Conservation (phyloP, 176 grass and related monocot species). For the Chrysopogon serrulatus region DNA sequence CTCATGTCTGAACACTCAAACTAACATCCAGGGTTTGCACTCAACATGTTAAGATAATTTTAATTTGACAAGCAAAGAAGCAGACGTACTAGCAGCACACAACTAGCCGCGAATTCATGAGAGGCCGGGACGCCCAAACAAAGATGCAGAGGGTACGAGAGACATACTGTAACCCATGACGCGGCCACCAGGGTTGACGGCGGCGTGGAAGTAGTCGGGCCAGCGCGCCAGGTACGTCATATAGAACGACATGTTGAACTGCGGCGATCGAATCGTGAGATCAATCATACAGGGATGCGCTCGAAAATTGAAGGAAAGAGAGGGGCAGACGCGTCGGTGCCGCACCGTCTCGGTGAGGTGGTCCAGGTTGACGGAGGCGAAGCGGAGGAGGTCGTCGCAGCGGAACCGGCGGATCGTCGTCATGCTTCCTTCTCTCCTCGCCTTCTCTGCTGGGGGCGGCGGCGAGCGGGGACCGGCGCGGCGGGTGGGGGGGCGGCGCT, state of each 20-base stretch:
- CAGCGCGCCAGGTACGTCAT: slow-evolving; percentile 99
- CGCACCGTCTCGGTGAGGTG: slow-evolving; percentile 91
- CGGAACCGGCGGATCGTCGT: slow-evolving; percentile 94
- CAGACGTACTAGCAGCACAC: not conserved
- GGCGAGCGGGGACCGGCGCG: not conserved
- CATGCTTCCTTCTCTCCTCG: slow-evolving; percentile 22
- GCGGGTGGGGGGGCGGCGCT: not conserved
- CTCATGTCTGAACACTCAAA: not conserved
- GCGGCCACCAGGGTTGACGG: slow-evolving; percentile 57
- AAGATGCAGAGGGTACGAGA: not conserved
- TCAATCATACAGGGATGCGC: slow-evolving; percentile 5
- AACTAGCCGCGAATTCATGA: not conserved
- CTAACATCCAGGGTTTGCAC: not conserved
- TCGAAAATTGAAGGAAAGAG: not conserved
- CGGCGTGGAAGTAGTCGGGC: slow-evolving; percentile 95
- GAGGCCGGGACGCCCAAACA: not conserved
- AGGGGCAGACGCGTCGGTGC: not conserved
- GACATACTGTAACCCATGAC: slow-evolving; percentile 97
- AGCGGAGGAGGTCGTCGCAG: slow-evolving; percentile 96
- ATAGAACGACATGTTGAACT: slow-evolving; percentile 99
- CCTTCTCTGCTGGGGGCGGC: not conserved
- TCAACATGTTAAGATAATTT: not conserved
- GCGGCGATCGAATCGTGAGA: not conserved
- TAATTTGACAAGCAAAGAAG: not conserved
- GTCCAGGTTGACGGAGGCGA: slow-evolving; percentile 84